Percentiles rank a stretch among this genome's conserved stretches.
Conservation (phyloP, 2,329 filamentous ascomycete species). For the Xylaria sp. region DNA sequence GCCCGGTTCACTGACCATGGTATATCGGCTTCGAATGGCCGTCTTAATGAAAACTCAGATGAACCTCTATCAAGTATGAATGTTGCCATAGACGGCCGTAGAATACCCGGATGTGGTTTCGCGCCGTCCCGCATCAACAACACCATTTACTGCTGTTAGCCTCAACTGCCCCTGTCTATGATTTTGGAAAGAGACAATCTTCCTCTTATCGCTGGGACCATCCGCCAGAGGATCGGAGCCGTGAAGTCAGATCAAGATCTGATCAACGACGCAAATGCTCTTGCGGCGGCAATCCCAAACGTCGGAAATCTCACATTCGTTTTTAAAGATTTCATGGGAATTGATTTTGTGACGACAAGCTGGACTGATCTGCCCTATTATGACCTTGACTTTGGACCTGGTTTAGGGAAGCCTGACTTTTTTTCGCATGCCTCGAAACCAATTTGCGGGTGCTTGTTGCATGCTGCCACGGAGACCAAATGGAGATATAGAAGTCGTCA, state of each 20-base stretch:
- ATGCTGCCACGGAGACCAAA: neutral
- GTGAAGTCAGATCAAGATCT: neutral
- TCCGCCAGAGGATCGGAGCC: neutral
- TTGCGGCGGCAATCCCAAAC: neutral
- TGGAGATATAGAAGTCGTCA: neutral
- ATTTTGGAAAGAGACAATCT: neutral
- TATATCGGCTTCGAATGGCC: too few species aligned
- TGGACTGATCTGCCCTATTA: neutral
- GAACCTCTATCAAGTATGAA: neutral
- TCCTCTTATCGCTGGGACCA: neutral
- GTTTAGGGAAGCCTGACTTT: neutral
- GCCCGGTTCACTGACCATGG: neutral
- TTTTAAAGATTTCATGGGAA: neutral
- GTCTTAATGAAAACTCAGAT: too few species aligned
- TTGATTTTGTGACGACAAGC: neutral
- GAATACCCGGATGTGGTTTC: neutral
- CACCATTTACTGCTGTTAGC: neutral
- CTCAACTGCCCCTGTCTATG: neutral
- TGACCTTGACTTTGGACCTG: neutral
- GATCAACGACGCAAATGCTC: neutral
- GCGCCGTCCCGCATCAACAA: neutral
- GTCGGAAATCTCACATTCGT: neutral
- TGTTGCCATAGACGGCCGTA: neutral
- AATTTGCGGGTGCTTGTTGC: neutral
- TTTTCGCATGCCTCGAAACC: neutral